Base-by-base conservation (phyloP, 306 rosid species). In the Pterocarpus macrocarpus region DNA sequence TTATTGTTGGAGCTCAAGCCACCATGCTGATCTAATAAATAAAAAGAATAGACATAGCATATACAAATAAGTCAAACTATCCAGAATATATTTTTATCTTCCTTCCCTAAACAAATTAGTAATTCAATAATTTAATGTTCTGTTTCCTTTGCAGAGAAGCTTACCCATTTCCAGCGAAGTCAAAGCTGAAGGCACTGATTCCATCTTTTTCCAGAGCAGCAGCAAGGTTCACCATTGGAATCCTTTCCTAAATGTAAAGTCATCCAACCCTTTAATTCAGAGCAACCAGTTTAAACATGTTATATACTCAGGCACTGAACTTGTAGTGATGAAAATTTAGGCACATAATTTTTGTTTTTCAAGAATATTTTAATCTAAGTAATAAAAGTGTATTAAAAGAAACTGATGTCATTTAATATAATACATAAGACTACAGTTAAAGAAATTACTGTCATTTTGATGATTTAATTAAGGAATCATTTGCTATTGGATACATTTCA, bases 121-220 rank as follows among this genome's bases (percentile, higher is more conserved):
- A 71, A 69, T 53, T 44, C 55, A 77, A 7, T 28, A 28, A 57
- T 58, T 64, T 49, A 67, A 28, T 32, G 32, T 32, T 64, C 38
- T 35, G 45, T 62, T 16, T 7, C 56, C 4, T 47, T 56, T 3
- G 66, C 45, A 56, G 41, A 71, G 69, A 35, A 81, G 65, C 90
- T 80, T 76, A 95, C 98, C 98, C 98, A 73, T 95, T 95, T 81
- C 97, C 98, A 45, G 97, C 86, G 57, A 95, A 95, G 85, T 92
- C 97, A 77, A 95, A 95, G 74, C 95, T 94, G 81, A 91, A 92
- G 71, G 92, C 89, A 84, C 85, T 88, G 47, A 82, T 80, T 87
- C 91, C 88, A 69, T 85, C 69, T 13, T 84, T 88, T 73, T 81
- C 94, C 28, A 92, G 83, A 30, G 89, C 94, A 79, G 87, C 82